phyloP scores from a whole-genome alignment of 129 eudicot species.

The Arctium minus region DNA sequence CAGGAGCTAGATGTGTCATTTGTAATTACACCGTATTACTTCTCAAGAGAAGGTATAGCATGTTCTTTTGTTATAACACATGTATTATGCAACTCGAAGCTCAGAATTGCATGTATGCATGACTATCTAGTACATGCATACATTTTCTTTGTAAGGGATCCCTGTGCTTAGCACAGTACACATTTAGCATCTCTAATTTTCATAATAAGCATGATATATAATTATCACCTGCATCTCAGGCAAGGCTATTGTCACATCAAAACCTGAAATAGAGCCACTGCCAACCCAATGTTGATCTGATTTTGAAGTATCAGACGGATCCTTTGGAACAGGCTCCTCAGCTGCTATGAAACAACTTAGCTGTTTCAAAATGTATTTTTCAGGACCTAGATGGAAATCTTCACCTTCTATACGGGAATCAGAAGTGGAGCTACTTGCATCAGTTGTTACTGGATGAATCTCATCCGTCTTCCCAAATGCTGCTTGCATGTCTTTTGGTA shows the following conservation, averaged over 20 bases:
- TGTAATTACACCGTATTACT: too few species aligned
- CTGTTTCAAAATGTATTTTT: conserved; percentile 56
- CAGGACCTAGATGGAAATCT: conserved; percentile 29
- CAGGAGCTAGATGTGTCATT: too few species aligned
- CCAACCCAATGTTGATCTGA: conserved; percentile 66
- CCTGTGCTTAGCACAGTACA: background rate
- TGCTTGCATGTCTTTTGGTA: conserved; percentile 17
- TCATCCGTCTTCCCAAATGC: conserved; percentile 21
- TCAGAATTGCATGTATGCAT: conserved; percentile 1
- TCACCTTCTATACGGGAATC: conserved; percentile 18
- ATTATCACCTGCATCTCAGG: conserved; percentile 67
- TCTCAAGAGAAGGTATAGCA: too few species aligned
- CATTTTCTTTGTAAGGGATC: background rate
- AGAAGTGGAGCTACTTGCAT: conserved; percentile 45
- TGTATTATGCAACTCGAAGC: background rate
- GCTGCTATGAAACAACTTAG: conserved; percentile 47
- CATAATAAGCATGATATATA: background rate
- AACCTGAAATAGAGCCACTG: conserved; percentile 71
- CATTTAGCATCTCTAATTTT: background rate
- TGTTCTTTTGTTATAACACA: background rate
- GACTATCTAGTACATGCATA: background rate
- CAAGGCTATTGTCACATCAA: conserved; percentile 73
- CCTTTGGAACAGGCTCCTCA: conserved; percentile 46
- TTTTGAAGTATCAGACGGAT: conserved; percentile 4
- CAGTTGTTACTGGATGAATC: conserved; percentile 28